Evolutionary conservation across 345 rosid species (phyloP), one percentile per base, ranked within the genome.

Genomic region (Corchorus capsularis): DNA sequence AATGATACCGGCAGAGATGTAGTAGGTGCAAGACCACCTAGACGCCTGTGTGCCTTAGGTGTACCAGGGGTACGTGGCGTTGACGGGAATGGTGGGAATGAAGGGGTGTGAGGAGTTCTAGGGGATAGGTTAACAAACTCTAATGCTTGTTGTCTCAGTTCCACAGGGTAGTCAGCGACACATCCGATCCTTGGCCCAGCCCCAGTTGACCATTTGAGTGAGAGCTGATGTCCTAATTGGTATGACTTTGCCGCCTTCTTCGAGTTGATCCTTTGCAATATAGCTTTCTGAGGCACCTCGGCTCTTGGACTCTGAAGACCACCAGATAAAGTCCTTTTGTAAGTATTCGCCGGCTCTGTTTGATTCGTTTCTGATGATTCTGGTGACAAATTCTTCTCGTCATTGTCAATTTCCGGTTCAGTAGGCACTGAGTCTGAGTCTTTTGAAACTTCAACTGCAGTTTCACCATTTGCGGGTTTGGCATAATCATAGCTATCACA

Each of bases 151-250:
- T 77, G 66, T 77, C 99, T 84, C 49, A 95, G 81, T 77, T 92
- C 87, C 5, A 82, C 73, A 0, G 99, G 97, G 78, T 93, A 95
- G 82, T 95, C 99, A 1, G 97, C 98, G 59, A 91, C 90, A 72
- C 99, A 95, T 17, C 94, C 98, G 14, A 89, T 88, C 73, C 94
- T 86, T 22, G 97, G 98, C 59, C 97, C 94, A 14, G 88, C 94
- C 46, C 97, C 94, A 0, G 94, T 89, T 16, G 97, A 84, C 98
- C 98, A 94, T 80, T 88, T 91, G 66, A 82, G 86, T 10, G 94
- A 77, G 64, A 94, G 82, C 66, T 94, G 97, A 80, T 91, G 88
- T 45, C 96, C 97, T 69, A 94, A 76, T 65, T 93, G 94, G 62
- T 89, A 86, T 13, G 93, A 91, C 67, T 82, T 82, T 0, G 81